These are phyloP conservation scores for Tulasnella sp. DNA, from an alignment of 768 basidiomycete species.

Conservation along the genomic window DNA sequence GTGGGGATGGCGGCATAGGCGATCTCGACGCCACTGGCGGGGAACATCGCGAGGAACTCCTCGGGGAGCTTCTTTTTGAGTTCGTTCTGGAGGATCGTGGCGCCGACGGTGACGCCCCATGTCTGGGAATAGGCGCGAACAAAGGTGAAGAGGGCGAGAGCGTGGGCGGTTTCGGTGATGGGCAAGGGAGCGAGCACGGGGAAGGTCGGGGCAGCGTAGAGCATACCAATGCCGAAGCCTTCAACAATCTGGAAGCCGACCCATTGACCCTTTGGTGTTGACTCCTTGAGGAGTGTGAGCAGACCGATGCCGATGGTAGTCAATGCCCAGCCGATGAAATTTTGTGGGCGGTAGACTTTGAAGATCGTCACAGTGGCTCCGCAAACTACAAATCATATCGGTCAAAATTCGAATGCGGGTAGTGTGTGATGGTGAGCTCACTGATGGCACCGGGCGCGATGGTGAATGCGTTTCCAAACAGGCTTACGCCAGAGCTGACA, in stretches of 20 bases:
- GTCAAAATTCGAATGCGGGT: not conserved
- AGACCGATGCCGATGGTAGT: slow-evolving; percentile 29
- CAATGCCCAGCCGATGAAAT: slow-evolving; percentile 29
- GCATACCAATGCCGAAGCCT: slow-evolving; percentile 8
- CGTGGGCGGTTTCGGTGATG: slow-evolving; percentile 17
- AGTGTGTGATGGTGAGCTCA: not conserved
- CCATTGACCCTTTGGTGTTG: not conserved
- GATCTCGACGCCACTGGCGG: slow-evolving; percentile 30
- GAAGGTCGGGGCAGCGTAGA: slow-evolving; percentile 21
- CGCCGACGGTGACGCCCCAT: slow-evolving; percentile 32
- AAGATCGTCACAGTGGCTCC: not conserved
- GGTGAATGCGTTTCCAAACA: slow-evolving; percentile 15
- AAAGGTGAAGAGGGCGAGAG: slow-evolving; percentile 20
- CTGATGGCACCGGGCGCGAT: slow-evolving; percentile 19
- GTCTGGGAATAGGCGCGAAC: slow-evolving; percentile 23
- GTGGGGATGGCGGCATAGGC: slow-evolving; percentile 37
- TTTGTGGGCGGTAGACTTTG: slow-evolving; percentile 30
- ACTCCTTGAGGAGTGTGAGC: slow-evolving; percentile 19
- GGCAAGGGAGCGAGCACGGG: slow-evolving; percentile 25
- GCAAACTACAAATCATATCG: not conserved
- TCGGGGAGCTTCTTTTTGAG: slow-evolving; percentile 33
- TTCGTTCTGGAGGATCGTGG: slow-evolving; percentile 40
- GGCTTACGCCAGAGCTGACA: slow-evolving; percentile 7
- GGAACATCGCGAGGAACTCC: slow-evolving; percentile 28
- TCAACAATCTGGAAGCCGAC: slow-evolving; percentile 14